Evolutionary conservation across 2,329 filamentous ascomycete genomes (phyloP).

Genomic region (Chrysoporthe deuterocubensis): DNA sequence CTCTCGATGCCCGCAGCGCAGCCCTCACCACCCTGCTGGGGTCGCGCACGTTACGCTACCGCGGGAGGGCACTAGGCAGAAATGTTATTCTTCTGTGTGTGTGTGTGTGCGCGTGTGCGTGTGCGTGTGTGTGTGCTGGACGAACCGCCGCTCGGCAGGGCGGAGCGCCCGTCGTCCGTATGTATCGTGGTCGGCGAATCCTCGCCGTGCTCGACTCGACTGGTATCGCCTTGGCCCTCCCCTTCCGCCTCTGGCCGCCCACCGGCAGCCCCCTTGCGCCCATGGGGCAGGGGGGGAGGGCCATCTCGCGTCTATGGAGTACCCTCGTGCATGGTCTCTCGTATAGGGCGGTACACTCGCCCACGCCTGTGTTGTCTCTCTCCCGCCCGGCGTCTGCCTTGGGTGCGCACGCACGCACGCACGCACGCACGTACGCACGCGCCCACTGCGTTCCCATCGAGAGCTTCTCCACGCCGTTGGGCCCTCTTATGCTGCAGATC

Average conservation of each 20-base stretch:
- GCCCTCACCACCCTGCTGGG: not conserved
- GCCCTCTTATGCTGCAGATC: slow-evolving; percentile 4
- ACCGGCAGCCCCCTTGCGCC: not conserved
- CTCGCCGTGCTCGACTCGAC: not conserved
- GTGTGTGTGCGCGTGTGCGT: too few relatives aligned
- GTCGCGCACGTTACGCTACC: too few relatives aligned
- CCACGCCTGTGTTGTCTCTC: not conserved
- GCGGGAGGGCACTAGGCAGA: too few relatives aligned
- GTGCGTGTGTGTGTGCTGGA: too few relatives aligned
- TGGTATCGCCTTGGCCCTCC: slow-evolving; percentile 3
- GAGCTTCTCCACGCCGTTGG: slow-evolving; percentile 11
- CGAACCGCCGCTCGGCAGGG: not conserved
- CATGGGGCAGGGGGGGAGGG: too few relatives aligned
- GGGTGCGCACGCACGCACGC: too few relatives aligned
- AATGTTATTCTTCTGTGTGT: too few relatives aligned
- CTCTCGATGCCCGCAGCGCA: not conserved
- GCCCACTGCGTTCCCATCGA: not conserved
- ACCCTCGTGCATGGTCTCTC: slow-evolving; percentile 2
- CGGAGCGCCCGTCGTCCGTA: slow-evolving; percentile 1
- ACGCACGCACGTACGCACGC: not conserved
- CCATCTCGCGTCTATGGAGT: not conserved
- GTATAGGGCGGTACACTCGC: not conserved
- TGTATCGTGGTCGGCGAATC: slow-evolving; percentile 9
- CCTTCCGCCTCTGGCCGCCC: not conserved
- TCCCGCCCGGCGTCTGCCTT: not conserved